Percentiles rank a stretch among this genome's conserved stretches.
phyloP scores from a whole-genome alignment of 2,329 filamentous ascomycete genomes.

The Parascedosporium putredinis region DNA sequence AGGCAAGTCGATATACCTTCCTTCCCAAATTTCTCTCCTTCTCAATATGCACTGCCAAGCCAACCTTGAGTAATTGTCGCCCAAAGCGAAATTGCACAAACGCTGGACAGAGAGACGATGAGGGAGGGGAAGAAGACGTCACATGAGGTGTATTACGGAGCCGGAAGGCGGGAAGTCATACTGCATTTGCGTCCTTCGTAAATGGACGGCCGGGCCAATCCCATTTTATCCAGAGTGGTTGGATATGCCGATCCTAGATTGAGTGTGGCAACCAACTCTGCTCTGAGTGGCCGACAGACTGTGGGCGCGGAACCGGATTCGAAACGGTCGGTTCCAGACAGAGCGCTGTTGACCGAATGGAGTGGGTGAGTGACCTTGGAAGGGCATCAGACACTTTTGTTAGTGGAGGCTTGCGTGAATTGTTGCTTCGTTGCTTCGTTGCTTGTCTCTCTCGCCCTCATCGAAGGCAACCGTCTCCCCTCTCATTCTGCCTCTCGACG shows the following conservation, averaged over 20 bases:
- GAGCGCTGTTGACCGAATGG: no score
- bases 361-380: no score
- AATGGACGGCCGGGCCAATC: neutral
- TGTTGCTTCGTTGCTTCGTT: no score
- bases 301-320: neutral
- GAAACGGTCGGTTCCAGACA: neutral
- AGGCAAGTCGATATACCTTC: neutral
- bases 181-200: neutral
- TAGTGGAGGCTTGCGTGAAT: no score
- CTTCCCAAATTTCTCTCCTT: neutral
- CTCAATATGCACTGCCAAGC: slow-evolving; percentile 1
- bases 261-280: slow-evolving; percentile 3
- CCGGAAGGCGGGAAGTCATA: neutral
- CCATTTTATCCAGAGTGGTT: slow-evolving; percentile 8
- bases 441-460: no score
- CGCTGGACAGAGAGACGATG: neutral
- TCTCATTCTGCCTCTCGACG: no score
- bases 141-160: neutral
- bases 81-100: neutral
- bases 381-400: no score
- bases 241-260: slow-evolving; percentile 6
- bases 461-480: no score
- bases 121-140: slow-evolving; percentile 2
- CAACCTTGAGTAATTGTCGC: neutral
- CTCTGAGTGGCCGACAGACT: neutral